Evolutionary conservation across 768 basidiomycete species (phyloP), one percentile per base, ranked within the genome.

Genomic region (Austroboletus festivus): DNA sequence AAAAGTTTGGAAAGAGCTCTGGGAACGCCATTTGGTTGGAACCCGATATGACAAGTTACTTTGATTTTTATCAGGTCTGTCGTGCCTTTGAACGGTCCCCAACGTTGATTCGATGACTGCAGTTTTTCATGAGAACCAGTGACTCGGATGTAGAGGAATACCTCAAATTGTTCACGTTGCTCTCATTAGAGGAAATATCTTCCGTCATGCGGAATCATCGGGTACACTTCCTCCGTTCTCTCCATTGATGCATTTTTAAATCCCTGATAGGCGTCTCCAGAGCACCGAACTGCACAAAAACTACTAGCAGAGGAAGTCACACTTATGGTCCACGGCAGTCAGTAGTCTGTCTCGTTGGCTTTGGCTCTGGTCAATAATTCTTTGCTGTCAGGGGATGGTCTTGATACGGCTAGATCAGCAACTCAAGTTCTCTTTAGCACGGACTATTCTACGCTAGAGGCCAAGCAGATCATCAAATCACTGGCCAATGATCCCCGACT

Each of bases 1-100:
- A 90, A 61, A 99, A 99, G 72, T 95, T 98, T 67, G 96, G 95
- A 7, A 99, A 99, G 75, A 93, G 89, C 57, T 87, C 90, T 0
- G 94, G 95, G 3, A 98, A 97, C 59, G 95, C 95, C 2, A 71
- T 99, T 1, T 97, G 95, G 89, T 71, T 99, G 31, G 84, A 96
- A 63, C 71, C 79, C 22, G 60, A 69, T 12, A 65, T 89, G 61
- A 98, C 95, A 3, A 89, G 87, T 54, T 77, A 88, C 18, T 89
- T 89, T 56, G 94, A 97, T 54, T 93, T 99, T 60, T 98, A 97
- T 61, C 96, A 99, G 74, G 95, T 88, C 48, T 26, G 51, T 34
- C 7, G n/a, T 42, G 7, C 12, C 4, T 34, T 46, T 4, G 5
- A 33, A 6, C 10, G 35, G 18, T 9, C 22, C 22, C 4, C 20